Evolutionary conservation across 106 monocot species (phyloP).

Genomic region (Hemerocallis citrina): DNA sequence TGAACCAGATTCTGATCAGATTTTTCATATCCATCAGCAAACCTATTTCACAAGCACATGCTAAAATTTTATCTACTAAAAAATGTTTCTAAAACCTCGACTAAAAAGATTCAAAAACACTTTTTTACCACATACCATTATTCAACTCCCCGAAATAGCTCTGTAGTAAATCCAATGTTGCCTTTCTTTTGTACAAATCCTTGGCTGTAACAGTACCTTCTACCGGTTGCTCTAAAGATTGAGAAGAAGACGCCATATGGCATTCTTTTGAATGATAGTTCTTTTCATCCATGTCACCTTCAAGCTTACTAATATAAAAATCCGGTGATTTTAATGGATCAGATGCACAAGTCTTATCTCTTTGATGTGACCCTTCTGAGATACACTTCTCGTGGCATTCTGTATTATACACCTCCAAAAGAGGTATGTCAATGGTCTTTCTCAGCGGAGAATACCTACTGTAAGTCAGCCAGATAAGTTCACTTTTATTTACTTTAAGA

Average conservation of each 20-base stretch:
- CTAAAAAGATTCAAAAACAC: background rate
- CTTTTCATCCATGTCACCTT: constrained; percentile 6
- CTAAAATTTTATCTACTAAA: too few relatives aligned
- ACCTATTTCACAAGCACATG: too few relatives aligned
- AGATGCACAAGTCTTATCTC: constrained; percentile 1
- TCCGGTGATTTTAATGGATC: constrained; percentile 15
- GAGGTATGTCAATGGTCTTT: background rate
- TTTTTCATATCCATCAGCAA: too few relatives aligned
- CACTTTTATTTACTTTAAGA: constrained; percentile 3
- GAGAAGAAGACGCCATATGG: background rate
- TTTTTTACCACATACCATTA: constrained; percentile 8
- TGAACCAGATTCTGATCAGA: too few relatives aligned
- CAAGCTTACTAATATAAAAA: constrained; percentile 54
- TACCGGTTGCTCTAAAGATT: background rate
- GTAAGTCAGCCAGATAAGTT: constrained; percentile 2
- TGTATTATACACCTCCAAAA: constrained; percentile 4
- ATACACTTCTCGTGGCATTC: background rate
- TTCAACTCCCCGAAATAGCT: constrained; percentile 30
- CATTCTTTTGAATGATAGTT: constrained; percentile 7
- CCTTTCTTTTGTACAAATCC: constrained; percentile 3
- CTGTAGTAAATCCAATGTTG: constrained; percentile 29
- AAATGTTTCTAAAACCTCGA: background rate
- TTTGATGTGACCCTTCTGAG: constrained; percentile 7
- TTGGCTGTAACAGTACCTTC: background rate
- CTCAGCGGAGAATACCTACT: background rate